Evolutionary conservation across 2,329 filamentous ascomycete genomes (phyloP), one percentile per base, ranked within the genome.

Genomic region (Tolypocladium tundrense): DNA sequence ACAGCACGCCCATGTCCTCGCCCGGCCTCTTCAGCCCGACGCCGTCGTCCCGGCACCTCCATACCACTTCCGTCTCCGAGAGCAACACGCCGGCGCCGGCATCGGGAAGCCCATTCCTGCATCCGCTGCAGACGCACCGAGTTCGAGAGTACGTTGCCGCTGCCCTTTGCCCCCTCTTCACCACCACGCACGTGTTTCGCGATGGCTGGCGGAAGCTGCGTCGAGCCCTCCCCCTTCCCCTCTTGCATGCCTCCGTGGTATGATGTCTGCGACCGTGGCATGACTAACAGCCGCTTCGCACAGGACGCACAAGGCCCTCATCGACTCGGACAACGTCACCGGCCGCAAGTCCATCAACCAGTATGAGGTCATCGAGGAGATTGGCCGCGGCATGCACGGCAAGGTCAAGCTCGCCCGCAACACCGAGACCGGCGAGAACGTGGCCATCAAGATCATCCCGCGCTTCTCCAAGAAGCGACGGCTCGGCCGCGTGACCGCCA

Each of bases 401-500:
- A 99, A 97, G 76, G 94, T 99, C 68, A 99, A 99, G 75, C 81
- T 97, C 53, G 94, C 92, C 53, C 85, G 91, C 57, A 91, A 95
- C 69, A 78, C 91, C 52, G 78, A 86, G 58, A 91, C 84, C 1
- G 82, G 82, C 60, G 86, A 90, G 56, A 87, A 88, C 69, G 93
- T 99, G 4, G 94, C 94, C 58, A 97, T 99, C 80, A 99, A 99
- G 77, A 99, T 99, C 66, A 96, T 99, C 53, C 91, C 96, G 59
- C 86, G 94, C 42, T 96, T 94, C 70, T 96, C 93, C 56, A 97
- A 96, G 76, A 91, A 90, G 66, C 86, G 92, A 58, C 88, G 93
- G 33, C 80, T 99, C n/a, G 94, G 94, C 56, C 89, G 89, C 69
- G 87, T 93, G 58, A 86, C 81, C 1, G 82, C 84, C 60, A 73